These are phyloP conservation scores for Zygosaccharomyces bisporus DNA, from an alignment of 805 yeast genomes.

Conservation along the genomic window DNA sequence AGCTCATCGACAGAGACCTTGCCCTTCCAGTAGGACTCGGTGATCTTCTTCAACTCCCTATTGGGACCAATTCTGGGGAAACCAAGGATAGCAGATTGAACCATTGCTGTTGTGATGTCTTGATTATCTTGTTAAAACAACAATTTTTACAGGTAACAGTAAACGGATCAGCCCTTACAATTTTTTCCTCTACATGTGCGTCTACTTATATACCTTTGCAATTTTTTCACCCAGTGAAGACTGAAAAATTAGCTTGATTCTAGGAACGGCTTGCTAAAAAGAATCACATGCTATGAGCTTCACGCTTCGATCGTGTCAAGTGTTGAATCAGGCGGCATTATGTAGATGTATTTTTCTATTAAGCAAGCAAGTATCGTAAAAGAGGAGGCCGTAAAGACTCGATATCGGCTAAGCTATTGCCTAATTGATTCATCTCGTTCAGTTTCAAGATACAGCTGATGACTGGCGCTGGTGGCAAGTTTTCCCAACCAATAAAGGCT, in stretches of 20 bases:
- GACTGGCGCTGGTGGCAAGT: too few species aligned
- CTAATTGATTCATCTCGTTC: not conserved
- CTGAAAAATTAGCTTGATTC: not conserved
- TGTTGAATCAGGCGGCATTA: not conserved
- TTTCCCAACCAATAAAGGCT: too few species aligned
- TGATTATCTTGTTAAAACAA: conserved; percentile 1
- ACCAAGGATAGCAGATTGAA: conserved; percentile 95
- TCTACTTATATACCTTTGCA: conserved; percentile 4
- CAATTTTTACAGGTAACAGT: too few species aligned
- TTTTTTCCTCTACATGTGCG: too few species aligned
- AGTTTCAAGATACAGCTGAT: not conserved
- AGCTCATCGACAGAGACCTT: conserved; percentile 84
- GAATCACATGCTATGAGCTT: conserved; percentile 8
- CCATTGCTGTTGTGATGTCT: conserved; percentile 52
- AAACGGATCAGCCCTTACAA: too few species aligned
- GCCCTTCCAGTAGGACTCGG: conserved; percentile 99
- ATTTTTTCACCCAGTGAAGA: conserved; percentile 1
- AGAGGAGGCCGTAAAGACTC: not conserved
- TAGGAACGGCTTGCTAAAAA: conserved; percentile 3
- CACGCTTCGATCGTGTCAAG: not conserved
- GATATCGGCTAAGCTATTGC: too few species aligned
- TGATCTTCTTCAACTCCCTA: conserved; percentile 98
- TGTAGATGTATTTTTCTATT: not conserved
- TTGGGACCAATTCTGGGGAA: conserved; percentile 99
- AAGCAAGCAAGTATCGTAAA: not conserved